These are phyloP conservation scores for Mycena kentingensis DNA, from an alignment of 768 basidiomycete genomes.

Conservation along the genomic window DNA sequence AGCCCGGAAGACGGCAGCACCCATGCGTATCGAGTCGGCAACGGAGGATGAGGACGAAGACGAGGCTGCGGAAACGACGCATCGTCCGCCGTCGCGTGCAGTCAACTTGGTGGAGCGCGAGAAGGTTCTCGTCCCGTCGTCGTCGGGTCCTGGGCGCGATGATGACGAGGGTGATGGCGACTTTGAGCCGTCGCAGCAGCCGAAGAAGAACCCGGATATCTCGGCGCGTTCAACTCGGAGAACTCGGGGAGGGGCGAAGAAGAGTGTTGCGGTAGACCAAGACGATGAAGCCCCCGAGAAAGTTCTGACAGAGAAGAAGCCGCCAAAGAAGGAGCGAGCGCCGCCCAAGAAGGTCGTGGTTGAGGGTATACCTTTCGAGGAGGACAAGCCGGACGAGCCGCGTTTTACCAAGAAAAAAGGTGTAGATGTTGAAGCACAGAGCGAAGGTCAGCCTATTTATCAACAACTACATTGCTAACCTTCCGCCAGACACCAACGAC, in stretches of 20 bases:
- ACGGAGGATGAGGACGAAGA: slow-evolving; percentile 10
- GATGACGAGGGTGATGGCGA: too few species aligned
- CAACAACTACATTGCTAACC: not conserved
- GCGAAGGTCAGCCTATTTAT: too few species aligned
- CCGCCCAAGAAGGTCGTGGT: too few species aligned
- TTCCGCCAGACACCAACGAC: not conserved
- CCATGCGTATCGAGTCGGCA: too few species aligned
- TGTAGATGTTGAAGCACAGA: too few species aligned
- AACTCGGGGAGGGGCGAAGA: slow-evolving; percentile 13
- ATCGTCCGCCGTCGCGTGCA: slow-evolving; percentile 2
- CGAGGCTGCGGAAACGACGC: not conserved
- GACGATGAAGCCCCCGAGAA: not conserved
- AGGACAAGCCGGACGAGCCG: too few species aligned
- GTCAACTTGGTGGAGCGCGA: slow-evolving; percentile 11
- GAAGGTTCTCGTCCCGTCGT: too few species aligned
- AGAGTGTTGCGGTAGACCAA: not conserved
- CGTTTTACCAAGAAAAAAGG: too few species aligned
- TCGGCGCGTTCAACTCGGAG: slow-evolving; percentile 16
- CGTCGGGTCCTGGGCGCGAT: too few species aligned
- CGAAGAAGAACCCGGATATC: not conserved
- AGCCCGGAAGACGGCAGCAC: too few species aligned
- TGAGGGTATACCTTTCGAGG: too few species aligned
- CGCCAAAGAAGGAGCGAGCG: slow-evolving; percentile 1
- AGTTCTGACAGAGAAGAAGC: not conserved
- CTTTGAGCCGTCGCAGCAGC: slow-evolving; percentile 14